Conservation (phyloP, 768 basidiomycete genomes). For the Termitomyces sp. region DNA sequence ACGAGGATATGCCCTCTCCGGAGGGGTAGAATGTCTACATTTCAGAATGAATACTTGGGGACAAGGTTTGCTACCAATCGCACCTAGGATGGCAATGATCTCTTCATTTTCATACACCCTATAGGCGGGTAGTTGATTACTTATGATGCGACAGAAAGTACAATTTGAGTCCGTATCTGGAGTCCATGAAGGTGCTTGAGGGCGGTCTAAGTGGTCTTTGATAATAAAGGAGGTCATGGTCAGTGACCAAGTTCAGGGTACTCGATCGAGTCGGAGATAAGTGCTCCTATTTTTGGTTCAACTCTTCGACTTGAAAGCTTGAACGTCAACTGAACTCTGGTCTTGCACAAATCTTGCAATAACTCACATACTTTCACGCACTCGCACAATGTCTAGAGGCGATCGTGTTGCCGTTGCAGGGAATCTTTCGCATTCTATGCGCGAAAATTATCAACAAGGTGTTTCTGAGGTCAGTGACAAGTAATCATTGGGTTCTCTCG, state of each 20-base stretch:
- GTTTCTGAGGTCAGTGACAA: conserved; percentile 49
- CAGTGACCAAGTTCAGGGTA: background rate
- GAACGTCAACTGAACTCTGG: too few relatives aligned
- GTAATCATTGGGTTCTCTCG: background rate
- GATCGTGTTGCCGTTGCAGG: conserved; percentile 27
- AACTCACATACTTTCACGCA: background rate
- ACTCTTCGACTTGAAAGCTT: background rate
- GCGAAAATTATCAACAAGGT: conserved; percentile 41
- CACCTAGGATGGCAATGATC: conserved; percentile 65
- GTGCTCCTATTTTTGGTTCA: background rate
- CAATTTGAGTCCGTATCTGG: conserved; percentile 40
- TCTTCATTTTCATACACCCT: conserved; percentile 59
- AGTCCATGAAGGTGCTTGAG: conserved; percentile 45
- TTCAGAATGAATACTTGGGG: background rate
- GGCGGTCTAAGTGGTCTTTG: conserved; percentile 50
- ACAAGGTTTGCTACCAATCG: background rate
- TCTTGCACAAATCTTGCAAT: background rate
- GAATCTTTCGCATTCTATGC: conserved; percentile 35
- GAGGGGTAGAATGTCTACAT: conserved; percentile 65
- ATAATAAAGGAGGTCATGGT: conserved; percentile 76
- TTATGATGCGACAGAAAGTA: conserved; percentile 65
- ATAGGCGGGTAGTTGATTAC: conserved; percentile 41
- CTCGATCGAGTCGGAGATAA: background rate
- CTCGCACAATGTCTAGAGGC: conserved; percentile 30
- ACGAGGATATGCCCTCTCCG: conserved; percentile 67